A percentile compares a stretch with the other conserved stretches of the same genome.
Conservation (phyloP, 768 basidiomycete species). For the Mrakia gelida region DNA sequence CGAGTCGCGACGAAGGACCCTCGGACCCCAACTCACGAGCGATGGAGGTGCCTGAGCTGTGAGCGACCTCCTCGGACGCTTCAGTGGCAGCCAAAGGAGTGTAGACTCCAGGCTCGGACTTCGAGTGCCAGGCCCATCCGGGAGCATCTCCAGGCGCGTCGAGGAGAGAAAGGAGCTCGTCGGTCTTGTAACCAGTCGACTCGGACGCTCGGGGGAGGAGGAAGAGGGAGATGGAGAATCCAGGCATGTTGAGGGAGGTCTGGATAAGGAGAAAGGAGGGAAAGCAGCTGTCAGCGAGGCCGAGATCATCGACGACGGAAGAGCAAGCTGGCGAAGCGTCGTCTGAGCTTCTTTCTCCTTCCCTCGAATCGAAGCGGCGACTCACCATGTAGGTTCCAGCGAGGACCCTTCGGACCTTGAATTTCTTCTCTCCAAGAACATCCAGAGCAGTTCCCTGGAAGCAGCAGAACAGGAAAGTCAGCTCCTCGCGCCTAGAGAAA, state of each 20-base stretch:
- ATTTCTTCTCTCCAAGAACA: conserved; percentile 37
- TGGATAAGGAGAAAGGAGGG: no score
- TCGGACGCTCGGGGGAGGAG: conserved; percentile 47
- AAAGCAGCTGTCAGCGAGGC: no score
- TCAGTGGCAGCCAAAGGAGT: neutral
- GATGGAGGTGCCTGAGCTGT: conserved; percentile 24
- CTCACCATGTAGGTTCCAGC: conserved; percentile 73
- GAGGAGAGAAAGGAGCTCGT: conserved; percentile 43
- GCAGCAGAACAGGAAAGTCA: conserved; percentile 30
- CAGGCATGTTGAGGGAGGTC: conserved; percentile 48
- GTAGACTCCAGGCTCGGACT: conserved; percentile 30
- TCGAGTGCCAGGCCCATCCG: conserved; percentile 79
- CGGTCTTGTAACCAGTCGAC: conserved; percentile 38
- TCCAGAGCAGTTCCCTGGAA: conserved; percentile 33
- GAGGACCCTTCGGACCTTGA: conserved; percentile 61
- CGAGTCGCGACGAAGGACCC: conserved; percentile 34
- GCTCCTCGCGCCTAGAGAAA: conserved; percentile 40
- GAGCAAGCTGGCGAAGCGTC: no score
- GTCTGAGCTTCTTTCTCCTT: no score
- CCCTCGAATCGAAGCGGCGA: no score
- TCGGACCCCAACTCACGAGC: conserved; percentile 25
- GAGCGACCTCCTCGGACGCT: neutral
- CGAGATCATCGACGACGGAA: no score
- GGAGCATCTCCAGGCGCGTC: conserved; percentile 54
- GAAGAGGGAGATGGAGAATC: conserved; percentile 39